Base-by-base conservation (phyloP, 441 rosid genomes). In the Macaranga tanarius region DNA sequence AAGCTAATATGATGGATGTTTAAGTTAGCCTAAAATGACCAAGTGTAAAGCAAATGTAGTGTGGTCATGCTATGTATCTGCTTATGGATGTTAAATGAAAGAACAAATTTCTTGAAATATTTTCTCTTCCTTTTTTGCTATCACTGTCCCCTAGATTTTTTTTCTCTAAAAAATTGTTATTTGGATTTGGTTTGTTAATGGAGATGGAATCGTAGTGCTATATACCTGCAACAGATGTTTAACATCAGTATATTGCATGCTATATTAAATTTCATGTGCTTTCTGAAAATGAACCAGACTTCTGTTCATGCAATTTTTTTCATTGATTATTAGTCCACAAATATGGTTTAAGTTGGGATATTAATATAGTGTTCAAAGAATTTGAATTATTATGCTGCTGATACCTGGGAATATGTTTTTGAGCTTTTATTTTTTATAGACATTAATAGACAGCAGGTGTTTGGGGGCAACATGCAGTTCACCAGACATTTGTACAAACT, bases 141-240 rank as follows among this genome's bases (percentile, higher is more conserved):
- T 72, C 28, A 50, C 42, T 54, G 25, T n/a, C 4, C 8, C 17
- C 61, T 69, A 25, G 61, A 26, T 23, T n/a, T 31, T 67, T 11
- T 8, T 26, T 15, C 7, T 0, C 1, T 26, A 26, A 52, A 25
- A 42, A 42, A 42, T 7, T 42, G 0, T 44, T 51, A 4, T 26
- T 45, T 40, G 44, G n/a, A 17, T 57, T 25, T 63, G 47, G 44
- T 47, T 47, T 13, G 38, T 22, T 56, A 70, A 40, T 72, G 23
- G 54, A 73, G 76, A 42, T 57, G 65, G 59, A 22, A 73, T 73
- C 58, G 31, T 67, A 7, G 10, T 56, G 65, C 45, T 48, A 51
- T 50, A 13, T 34, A n/a, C 15, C 16, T 56, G 7, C 20, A 25
- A 19, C 8, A 15, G 28, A 26, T 10, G 26, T 44, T 31, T 42